phyloP scores from a whole-genome alignment of 768 basidiomycete species.

The Phlegmacium glaucopus region DNA sequence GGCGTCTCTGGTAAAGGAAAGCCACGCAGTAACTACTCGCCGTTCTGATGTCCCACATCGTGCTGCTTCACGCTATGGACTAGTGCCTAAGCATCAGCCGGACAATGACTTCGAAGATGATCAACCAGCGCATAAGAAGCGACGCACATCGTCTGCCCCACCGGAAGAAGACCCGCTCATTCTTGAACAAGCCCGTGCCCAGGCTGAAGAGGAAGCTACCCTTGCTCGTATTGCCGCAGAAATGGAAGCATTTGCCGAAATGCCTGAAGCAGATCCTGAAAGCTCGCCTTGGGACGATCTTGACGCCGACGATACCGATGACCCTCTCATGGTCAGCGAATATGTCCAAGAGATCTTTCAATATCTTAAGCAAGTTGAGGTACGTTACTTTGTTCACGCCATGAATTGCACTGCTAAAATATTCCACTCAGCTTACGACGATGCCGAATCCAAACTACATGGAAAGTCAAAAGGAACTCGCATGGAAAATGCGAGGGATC shows the following conservation, averaged over 20 bases:
- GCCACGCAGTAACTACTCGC: constrained; percentile 15
- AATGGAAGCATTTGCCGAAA: constrained; percentile 48
- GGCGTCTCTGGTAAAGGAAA: constrained; percentile 32
- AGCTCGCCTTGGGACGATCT: constrained; percentile 82
- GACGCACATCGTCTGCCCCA: constrained; percentile 67
- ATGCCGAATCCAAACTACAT: constrained; percentile 96
- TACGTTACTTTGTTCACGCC: constrained; percentile 27
- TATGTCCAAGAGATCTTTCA: constrained; percentile 93
- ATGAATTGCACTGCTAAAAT: not conserved
- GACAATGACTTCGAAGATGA: constrained; percentile 53
- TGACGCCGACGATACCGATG: constrained; percentile 88
- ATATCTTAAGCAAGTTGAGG: constrained; percentile 89
- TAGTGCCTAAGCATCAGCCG: constrained; percentile 6
- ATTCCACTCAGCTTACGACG: constrained; percentile 53
- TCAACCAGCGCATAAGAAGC: constrained; percentile 66
- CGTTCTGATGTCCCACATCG: constrained; percentile 10
- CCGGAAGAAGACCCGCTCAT: constrained; percentile 39
- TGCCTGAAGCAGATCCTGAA: constrained; percentile 64
- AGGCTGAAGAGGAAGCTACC: constrained; percentile 44
- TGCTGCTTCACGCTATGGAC: constrained; percentile 22
- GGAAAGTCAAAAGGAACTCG: constrained; percentile 88
- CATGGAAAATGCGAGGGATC: constrained; percentile 96
- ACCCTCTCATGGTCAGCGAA: constrained; percentile 96
- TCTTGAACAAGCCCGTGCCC: constrained; percentile 32
- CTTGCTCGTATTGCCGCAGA: constrained; percentile 43